Conservation (phyloP, 2,329 filamentous ascomycete species). For the Aspergillus glaucus region DNA sequence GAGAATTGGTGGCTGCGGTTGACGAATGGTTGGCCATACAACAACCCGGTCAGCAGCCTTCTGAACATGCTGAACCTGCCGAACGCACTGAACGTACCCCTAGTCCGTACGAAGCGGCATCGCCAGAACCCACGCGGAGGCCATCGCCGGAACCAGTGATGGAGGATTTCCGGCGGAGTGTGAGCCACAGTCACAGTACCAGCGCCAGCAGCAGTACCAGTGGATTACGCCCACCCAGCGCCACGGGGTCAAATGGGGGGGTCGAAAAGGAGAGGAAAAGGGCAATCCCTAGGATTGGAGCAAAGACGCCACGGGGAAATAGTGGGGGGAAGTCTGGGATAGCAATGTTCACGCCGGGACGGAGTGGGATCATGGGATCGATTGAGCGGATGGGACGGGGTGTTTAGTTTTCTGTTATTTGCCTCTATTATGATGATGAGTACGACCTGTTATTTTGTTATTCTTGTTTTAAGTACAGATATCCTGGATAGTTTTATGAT, state of each 20-base stretch:
- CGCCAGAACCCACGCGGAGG: slow-evolving; percentile 5
- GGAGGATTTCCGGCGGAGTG: slow-evolving; percentile 18
- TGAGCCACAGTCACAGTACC: slow-evolving; percentile 20
- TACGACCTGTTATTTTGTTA: not conserved
- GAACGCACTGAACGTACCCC: not conserved
- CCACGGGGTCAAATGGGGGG: slow-evolving; percentile 13
- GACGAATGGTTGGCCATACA: slow-evolving; percentile 43
- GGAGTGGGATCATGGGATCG: slow-evolving; percentile 73
- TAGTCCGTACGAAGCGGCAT: slow-evolving; percentile 1
- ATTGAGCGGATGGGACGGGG: slow-evolving; percentile 78
- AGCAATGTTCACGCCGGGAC: slow-evolving; percentile 35
- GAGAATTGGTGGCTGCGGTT: slow-evolving; percentile 42
- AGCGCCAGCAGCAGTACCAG: slow-evolving; percentile 21
- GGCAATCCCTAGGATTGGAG: slow-evolving; percentile 24
- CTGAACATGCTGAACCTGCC: not conserved
- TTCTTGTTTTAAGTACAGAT: not conserved
- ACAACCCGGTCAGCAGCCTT: slow-evolving; percentile 8
- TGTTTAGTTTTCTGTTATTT: slow-evolving; percentile 3
- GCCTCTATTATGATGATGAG: not conserved
- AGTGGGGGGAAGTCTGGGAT: slow-evolving; percentile 33
- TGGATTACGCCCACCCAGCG: slow-evolving; percentile 26
- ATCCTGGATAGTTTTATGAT: not conserved
- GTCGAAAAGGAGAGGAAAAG: slow-evolving; percentile 16
- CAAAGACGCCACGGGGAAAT: slow-evolving; percentile 27
- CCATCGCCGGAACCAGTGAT: slow-evolving; percentile 8